Evolutionary conservation across 2,329 filamentous ascomycete species (phyloP), one percentile per base, ranked within the genome.

Genomic region (Cyphellophora europaea): DNA sequence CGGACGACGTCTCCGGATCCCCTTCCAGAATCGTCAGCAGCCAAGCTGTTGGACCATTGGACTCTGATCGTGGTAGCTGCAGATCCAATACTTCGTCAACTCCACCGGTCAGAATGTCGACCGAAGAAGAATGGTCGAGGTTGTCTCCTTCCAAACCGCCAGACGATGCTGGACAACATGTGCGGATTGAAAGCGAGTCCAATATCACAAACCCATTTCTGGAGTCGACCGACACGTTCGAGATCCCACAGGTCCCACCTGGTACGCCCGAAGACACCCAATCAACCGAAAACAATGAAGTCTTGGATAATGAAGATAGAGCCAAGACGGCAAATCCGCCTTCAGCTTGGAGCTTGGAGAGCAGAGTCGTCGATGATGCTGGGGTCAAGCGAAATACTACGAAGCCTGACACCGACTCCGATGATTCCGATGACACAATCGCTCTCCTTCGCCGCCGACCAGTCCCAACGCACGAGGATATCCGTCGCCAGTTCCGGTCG

Each of bases 381-480:
- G n/a, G 19, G 4, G 6, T 10, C 6, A 14, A 29, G 32, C 6
- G 18, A 34, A 25, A 17, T 17, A 19, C 16, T 16, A 19, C 11
- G 11, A n/a, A 19, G 11, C n/a, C 19, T 10, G 11, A 35, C 6
- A 15, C 23, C 13, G 13, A 35, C 13, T 16, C 30, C 8, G 16
- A 19, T 10, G 10, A 10, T 5, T 32, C 12, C 14, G 30, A 19
- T 5, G 30, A 32, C 21, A 25, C 21, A n/a, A 25, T 25, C 21
- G 8, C 8, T 18, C 19, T 30, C 12, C 11, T 10, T n/a, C 17
- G 13, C 5, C 17, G 21, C 21, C 11, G 6, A 14, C 4, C 6
- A 34, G 5, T 15, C 10, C 36, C 40, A 27, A 43, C 27, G 19
- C 40, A 35, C 14, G 40, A 40, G 21, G 33, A 37, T 16, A 35